Evolutionary conservation across 208 protist genomes (phyloP).

Genomic region (Tritrichomonas foetus): DNA sequence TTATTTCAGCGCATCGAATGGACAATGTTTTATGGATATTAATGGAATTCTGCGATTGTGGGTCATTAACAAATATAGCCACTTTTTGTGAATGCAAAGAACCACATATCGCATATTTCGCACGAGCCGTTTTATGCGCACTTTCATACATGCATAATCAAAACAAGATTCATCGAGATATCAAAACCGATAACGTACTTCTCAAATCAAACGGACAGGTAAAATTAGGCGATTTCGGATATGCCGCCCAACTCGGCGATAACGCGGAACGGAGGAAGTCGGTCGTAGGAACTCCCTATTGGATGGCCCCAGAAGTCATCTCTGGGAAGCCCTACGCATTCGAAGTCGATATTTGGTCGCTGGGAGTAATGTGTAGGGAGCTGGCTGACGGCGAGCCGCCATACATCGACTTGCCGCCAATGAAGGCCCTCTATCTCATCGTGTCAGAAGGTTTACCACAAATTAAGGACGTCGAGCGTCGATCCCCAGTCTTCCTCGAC

Average conservation of each 20-base stretch:
- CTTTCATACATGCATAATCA: slow-evolving; percentile 47
- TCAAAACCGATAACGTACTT: slow-evolving; percentile 51
- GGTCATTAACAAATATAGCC: not conserved
- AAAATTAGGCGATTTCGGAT: slow-evolving; percentile 50
- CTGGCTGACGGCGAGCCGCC: slow-evolving; percentile 56
- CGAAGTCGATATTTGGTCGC: slow-evolving; percentile 61
- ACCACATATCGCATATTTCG: slow-evolving; percentile 39
- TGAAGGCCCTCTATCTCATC: slow-evolving; percentile 60
- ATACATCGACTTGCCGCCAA: slow-evolving; percentile 49
- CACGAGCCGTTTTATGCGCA: not conserved
- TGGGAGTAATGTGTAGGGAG: slow-evolving; percentile 63
- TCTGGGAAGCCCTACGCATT: slow-evolving; percentile 44
- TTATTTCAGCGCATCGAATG: not conserved
- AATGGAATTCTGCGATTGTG: slow-evolving; percentile 2
- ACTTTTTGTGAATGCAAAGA: slow-evolving; percentile 30
- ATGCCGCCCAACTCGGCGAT: not conserved
- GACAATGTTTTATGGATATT: slow-evolving; percentile 13
- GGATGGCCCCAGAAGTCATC: slow-evolving; percentile 63
- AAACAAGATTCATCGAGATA: slow-evolving; percentile 50
- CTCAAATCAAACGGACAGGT: slow-evolving; percentile 40
- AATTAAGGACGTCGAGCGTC: slow-evolving; percentile 44
- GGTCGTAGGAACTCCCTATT: slow-evolving; percentile 58
- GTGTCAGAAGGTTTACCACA: slow-evolving; percentile 42
- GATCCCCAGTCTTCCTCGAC: slow-evolving; percentile 51
- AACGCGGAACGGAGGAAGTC: not conserved